A percentile compares a stretch with the other conserved stretches of the same genome.
Evolutionary conservation across 176 grass and related monocot species (phyloP).

Genomic region (Cocos nucifera): DNA sequence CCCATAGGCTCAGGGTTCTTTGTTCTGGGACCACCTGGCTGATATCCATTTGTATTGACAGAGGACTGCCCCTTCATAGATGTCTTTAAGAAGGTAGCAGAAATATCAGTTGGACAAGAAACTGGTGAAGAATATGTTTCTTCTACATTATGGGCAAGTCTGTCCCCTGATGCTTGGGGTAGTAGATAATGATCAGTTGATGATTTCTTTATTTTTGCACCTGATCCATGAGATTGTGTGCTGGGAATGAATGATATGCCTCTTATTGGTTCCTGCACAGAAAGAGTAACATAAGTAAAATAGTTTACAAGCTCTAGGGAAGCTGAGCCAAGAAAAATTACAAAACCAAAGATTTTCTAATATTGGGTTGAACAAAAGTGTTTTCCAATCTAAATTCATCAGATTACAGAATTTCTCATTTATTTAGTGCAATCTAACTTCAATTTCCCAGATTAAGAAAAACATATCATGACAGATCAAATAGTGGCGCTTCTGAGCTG

Average conservation of each 20-base stretch:
- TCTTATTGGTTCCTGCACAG: constrained; percentile 52
- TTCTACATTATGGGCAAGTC: constrained; percentile 16
- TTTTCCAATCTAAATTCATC: no score
- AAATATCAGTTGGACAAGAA: constrained; percentile 1
- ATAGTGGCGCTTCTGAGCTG: no score
- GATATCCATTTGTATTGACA: constrained; percentile 21
- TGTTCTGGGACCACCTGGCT: constrained; percentile 12
- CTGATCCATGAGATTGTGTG: constrained; percentile 35
- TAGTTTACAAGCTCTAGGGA: not conserved
- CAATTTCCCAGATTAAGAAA: no score
- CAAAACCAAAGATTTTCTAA: no score
- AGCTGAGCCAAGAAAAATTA: no score
- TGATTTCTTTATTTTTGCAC: constrained; percentile 92
- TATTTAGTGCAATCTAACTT: no score
- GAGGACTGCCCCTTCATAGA: constrained; percentile 20
- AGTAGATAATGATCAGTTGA: constrained; percentile 20
- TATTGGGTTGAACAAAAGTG: no score
- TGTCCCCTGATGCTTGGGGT: constrained; percentile 21
- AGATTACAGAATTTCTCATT: no score
- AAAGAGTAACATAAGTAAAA: constrained; percentile 7
- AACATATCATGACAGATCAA: no score
- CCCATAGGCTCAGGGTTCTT: constrained; percentile 23
- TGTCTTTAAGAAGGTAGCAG: constrained; percentile 25
- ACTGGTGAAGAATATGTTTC: not conserved
- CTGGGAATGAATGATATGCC: constrained; percentile 17